These are phyloP conservation scores for Dorcoceras hygrometricum DNA, from an alignment of 257 asterid species.

Conservation along the genomic window DNA sequence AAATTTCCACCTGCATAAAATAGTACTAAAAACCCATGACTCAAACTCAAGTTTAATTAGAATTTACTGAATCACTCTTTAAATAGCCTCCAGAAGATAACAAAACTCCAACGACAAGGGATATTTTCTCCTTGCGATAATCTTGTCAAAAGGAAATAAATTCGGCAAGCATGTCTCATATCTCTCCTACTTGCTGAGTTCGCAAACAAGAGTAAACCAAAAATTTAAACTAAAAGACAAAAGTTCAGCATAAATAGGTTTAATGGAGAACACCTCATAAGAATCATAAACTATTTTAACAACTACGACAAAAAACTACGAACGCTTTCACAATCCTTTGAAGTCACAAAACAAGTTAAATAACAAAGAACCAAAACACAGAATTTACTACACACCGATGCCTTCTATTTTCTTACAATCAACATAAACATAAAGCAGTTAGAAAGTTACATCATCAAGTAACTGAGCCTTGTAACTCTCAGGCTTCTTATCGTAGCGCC, in stretches of 20 bases:
- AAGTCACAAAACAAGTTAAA: not conserved
- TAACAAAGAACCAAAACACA: not conserved
- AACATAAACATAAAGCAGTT: constrained; percentile 13
- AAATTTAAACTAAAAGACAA: not conserved
- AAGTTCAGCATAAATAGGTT: not conserved
- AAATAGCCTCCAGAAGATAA: not conserved
- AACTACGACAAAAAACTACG: too few relatives aligned
- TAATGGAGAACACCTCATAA: not conserved
- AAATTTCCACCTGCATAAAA: not conserved
- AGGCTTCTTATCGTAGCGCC: constrained; percentile 84
- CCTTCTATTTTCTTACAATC: too few relatives aligned
- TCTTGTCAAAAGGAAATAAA: not conserved
- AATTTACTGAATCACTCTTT: not conserved
- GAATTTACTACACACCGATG: not conserved
- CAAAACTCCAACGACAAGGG: not conserved
- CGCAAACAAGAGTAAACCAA: not conserved
- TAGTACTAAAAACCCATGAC: not conserved
- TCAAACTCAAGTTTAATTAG: not conserved
- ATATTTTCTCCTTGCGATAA: not conserved
- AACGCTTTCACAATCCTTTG: too few relatives aligned
- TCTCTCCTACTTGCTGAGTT: not conserved
- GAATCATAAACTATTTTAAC: too few relatives aligned
- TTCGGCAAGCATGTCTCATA: not conserved
- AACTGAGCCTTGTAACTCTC: constrained; percentile 70
- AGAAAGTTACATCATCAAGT: constrained; percentile 64